Percentiles rank a stretch among this genome's conserved stretches.
phyloP scores from a whole-genome alignment of 345 rosid genomes.

The Pseudoturritis turrita region DNA sequence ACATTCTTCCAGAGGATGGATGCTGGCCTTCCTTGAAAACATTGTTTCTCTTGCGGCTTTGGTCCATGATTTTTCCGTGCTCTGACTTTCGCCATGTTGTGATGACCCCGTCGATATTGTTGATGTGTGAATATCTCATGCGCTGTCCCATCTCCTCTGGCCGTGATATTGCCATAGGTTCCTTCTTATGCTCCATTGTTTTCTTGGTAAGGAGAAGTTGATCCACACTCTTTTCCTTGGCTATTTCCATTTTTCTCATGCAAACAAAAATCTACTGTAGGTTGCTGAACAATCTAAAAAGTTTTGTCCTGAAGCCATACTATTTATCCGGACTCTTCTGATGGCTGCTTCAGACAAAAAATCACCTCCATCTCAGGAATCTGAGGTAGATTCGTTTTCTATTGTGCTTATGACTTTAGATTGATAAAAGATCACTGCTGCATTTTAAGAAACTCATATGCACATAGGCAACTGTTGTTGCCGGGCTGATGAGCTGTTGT shows the following conservation, averaged over 20 bases:
- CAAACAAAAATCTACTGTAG: slow-evolving; percentile 32
- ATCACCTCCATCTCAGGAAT: slow-evolving; percentile 38
- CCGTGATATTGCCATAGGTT: slow-evolving; percentile 79
- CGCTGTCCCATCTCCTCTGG: slow-evolving; percentile 77
- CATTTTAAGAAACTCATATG: neutral
- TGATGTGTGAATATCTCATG: slow-evolving; percentile 95
- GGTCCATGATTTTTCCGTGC: slow-evolving; percentile 95
- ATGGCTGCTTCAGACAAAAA: slow-evolving; percentile 54
- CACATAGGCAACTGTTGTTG: neutral
- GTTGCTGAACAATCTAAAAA: slow-evolving; percentile 63
- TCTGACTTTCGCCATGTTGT: slow-evolving; percentile 94
- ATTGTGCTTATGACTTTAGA: neutral
- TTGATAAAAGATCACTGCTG: neutral
- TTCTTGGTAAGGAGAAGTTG: slow-evolving; percentile 48
- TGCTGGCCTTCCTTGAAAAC: slow-evolving; percentile 95
- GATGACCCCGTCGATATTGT: slow-evolving; percentile 76
- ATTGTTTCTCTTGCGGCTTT: slow-evolving; percentile 72
- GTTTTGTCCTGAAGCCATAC: slow-evolving; percentile 83
- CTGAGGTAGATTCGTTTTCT: slow-evolving; percentile 46
- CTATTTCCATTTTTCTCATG: neutral
- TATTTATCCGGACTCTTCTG: slow-evolving; percentile 60
- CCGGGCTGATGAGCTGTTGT: slow-evolving; percentile 13
- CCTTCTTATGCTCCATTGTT: slow-evolving; percentile 82
- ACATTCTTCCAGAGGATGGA: slow-evolving; percentile 50
- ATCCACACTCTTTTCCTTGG: neutral